Conservation (phyloP, 805 yeast genomes). For the Wickerhamomyces rabaulensis region DNA sequence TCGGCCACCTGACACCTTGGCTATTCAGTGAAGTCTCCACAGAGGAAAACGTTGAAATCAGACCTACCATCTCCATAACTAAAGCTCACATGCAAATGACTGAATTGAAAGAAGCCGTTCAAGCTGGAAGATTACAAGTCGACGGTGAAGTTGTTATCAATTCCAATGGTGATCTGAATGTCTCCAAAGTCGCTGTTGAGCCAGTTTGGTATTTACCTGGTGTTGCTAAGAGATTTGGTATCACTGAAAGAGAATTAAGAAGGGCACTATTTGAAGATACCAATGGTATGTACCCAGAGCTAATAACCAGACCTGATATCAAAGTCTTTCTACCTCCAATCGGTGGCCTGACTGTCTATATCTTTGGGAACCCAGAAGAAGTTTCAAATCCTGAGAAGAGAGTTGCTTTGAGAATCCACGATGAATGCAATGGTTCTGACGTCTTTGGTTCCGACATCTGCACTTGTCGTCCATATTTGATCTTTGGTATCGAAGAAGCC, state of each 20-base stretch:
- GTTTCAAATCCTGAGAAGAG: constrained; percentile 46
- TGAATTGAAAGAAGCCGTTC: constrained; percentile 54
- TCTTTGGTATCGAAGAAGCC: constrained; percentile 63
- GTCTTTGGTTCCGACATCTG: constrained; percentile 67
- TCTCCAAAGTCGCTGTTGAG: constrained; percentile 61
- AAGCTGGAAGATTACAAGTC: constrained; percentile 44
- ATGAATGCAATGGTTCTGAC: constrained; percentile 67
- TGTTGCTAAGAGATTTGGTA: constrained; percentile 57
- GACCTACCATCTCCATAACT: constrained; percentile 63
- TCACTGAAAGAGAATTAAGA: constrained; percentile 51
- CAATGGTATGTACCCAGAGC: constrained; percentile 67
- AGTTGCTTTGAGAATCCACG: constrained; percentile 58
- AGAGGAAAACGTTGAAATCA: constrained; percentile 47
- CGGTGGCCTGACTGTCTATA: constrained; percentile 63
- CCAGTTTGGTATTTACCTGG: constrained; percentile 72
- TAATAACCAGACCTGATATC: constrained; percentile 62
- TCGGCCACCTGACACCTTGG: constrained; percentile 65
- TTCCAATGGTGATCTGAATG: constrained; percentile 54
- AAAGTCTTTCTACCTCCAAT: constrained; percentile 65
- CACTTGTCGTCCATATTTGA: constrained; percentile 63
- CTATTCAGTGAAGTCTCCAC: constrained; percentile 39
- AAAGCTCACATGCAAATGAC: constrained; percentile 58
- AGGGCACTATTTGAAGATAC: constrained; percentile 62
- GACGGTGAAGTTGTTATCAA: constrained; percentile 60
- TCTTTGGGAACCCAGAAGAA: constrained; percentile 55